A percentile compares a stretch with the other conserved stretches of the same genome.
These are phyloP conservation scores for Coniochaeta pulveracea DNA, from an alignment of 2,329 filamentous ascomycete species.

Conservation along the genomic window DNA sequence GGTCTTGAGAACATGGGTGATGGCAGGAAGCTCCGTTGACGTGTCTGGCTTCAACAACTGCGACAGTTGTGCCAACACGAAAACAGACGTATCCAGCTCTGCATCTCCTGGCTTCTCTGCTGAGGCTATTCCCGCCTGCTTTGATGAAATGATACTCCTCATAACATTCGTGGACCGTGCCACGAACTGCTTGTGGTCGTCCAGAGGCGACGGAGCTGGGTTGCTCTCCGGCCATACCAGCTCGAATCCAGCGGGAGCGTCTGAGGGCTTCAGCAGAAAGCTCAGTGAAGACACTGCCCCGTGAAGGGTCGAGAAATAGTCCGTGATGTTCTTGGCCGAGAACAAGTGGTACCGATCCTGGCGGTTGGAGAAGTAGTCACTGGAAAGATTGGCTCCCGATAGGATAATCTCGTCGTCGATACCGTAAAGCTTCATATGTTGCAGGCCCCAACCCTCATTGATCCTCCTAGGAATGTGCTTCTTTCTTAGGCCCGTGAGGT, in stretches of 20 bases:
- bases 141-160: constrained; percentile 50
- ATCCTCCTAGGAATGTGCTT: constrained; percentile 76
- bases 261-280: constrained; percentile 61
- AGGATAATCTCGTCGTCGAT: constrained; percentile 92
- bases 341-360: constrained; percentile 94
- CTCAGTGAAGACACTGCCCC: constrained; percentile 67
- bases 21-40: constrained; percentile 79
- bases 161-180: constrained; percentile 56
- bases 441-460: constrained; percentile 95
- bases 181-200: constrained; percentile 59
- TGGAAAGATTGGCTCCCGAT: constrained; percentile 84
- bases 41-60: constrained; percentile 68
- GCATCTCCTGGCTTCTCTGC: constrained; percentile 5
- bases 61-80: constrained; percentile 80
- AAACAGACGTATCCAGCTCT: constrained; percentile 56
- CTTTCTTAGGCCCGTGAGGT: constrained; percentile 79
- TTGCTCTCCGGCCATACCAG: constrained; percentile 69
- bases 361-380: constrained; percentile 92
- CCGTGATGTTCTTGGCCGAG: constrained; percentile 63
- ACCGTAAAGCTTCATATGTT: constrained; percentile 98
- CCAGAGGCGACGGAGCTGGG: constrained; percentile 61
- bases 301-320: constrained; percentile 75
- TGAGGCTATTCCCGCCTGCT: constrained; percentile 14
- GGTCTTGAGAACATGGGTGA: constrained; percentile 62
- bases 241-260: constrained; percentile 42